Conservation (phyloP, 352 stramenopile species). For the Aphanomyces astaci region DNA sequence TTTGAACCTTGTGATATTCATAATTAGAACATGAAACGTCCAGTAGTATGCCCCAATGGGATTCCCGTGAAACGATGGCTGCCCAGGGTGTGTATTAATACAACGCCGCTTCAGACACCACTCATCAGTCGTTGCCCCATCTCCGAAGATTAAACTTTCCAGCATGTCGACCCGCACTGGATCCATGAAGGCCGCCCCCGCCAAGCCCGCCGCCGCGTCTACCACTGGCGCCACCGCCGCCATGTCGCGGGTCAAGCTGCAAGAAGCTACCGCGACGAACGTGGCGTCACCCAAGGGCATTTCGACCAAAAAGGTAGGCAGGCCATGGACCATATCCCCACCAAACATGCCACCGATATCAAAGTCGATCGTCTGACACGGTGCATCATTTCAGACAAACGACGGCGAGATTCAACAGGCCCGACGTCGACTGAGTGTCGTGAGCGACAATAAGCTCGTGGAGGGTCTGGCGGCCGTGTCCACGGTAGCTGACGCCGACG, state of each 20-base stretch:
- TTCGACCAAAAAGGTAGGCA: conserved; percentile 45
- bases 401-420: conserved; percentile 32
- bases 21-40: background rate
- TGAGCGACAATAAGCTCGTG: conserved; percentile 78
- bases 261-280: conserved; percentile 53
- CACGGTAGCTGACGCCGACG: conserved; percentile 52
- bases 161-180: background rate
- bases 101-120: background rate
- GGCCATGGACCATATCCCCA: too few species aligned
- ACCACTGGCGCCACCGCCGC: background rate
- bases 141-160: background rate
- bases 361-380: too few species aligned
- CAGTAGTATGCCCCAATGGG: background rate
- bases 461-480: conserved; percentile 56
- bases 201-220: background rate
- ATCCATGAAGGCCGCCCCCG: background rate
- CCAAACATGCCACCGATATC: too few species aligned
- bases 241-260: conserved; percentile 45
- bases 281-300: conserved; percentile 77
- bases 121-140: background rate
- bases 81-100: background rate
- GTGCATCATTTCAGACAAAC: background rate
- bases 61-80: background rate
- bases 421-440: conserved; percentile 55
- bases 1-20: background rate